Percentiles rank a stretch among this genome's conserved stretches.
These are phyloP conservation scores for Kazachstania kunashirensis DNA, from an alignment of 805 yeast genomes.

Conservation along the genomic window DNA sequence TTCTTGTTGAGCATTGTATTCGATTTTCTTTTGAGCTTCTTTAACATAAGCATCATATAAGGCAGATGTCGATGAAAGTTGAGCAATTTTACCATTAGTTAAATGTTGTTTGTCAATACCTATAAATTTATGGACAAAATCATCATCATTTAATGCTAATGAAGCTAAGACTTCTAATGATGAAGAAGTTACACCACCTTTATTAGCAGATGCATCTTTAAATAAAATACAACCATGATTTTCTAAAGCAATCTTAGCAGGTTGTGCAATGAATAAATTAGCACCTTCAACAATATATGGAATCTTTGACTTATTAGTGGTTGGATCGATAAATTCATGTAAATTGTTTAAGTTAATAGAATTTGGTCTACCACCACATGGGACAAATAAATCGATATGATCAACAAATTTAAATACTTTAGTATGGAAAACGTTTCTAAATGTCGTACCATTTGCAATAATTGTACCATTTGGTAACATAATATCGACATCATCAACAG, in stretches of 20 bases:
- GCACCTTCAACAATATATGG: conserved; percentile 97
- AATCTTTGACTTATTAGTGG: conserved; percentile 65
- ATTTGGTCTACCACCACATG: conserved; percentile 98
- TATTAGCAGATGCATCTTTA: conserved; percentile 95
- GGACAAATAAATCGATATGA: conserved; percentile 77
- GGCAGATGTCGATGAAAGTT: conserved; percentile 1
- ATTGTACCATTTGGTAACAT: conserved; percentile 64
- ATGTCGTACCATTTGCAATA: conserved; percentile 75
- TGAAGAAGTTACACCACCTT: conserved; percentile 97
- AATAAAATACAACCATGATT: conserved; percentile 77
- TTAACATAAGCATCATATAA: conserved; percentile 78
- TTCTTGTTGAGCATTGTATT: conserved; percentile 71
- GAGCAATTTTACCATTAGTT: conserved; percentile 8
- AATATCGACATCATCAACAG: conserved; percentile 77
- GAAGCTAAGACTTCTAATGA: conserved; percentile 94
- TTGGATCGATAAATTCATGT: conserved; percentile 54
- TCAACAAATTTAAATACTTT: conserved; percentile 54
- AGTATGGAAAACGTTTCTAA: conserved; percentile 85
- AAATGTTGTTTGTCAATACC: conserved; percentile 22
- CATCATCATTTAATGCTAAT: conserved; percentile 76
- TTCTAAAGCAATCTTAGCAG: conserved; percentile 81
- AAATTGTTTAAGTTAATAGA: conserved; percentile 87
- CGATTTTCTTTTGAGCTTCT: conserved; percentile 70
- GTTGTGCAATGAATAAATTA: conserved; percentile 86
- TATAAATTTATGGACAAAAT: conserved; percentile 65